Evolutionary conservation across 2,329 filamentous ascomycete genomes (phyloP), one percentile per base, ranked within the genome.

Genomic region (Cordyceps farinosa): DNA sequence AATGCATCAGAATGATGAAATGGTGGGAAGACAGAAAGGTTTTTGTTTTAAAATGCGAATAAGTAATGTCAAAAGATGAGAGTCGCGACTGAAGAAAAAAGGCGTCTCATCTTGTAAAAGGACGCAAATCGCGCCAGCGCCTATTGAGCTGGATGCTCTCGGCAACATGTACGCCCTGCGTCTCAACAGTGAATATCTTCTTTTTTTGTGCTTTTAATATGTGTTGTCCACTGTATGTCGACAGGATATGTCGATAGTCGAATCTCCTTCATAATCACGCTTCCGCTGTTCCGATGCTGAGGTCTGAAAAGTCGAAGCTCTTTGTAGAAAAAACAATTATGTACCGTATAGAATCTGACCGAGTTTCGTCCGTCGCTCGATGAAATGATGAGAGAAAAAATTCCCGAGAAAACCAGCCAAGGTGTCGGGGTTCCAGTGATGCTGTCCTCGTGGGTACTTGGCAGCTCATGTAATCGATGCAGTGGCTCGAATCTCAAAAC

Each of bases 281-380:
- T 38, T 59, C 45, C 40, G 44, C 34, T 55, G 50, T 54, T 61
- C 40, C 50, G 27, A 54, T 47, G 48, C 32, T 54, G 48, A 42
- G 48, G 47, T 36, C 40, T 54, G 50, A 36, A 42, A 48, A 50
- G 27, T 51, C 57, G 57, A 60, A 50, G 45, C 57, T 51, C 34
- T n/a, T 44, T 48, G 47, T 55, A 29, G 27, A 52, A 27, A 62
- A 62, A 56, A 58, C 9, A 58, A 44, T 36, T 57, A 63, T 63
- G 48, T 63, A 63, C 47, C 52, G 53, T 45, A 52, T 42, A 42
- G 44, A 59, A 48, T 29, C 29, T 29, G 22, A 40, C 17, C 57
- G 47, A 60, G 57, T 36, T 42, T 60, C 50, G 50, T 47, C 38
- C 50, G 50, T 61, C 58, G 48, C 58, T 53, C 50, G 38, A 54